These are phyloP conservation scores for Pythium aphanidermatum DNA, from an alignment of 352 stramenopile genomes.

Conservation along the genomic window DNA sequence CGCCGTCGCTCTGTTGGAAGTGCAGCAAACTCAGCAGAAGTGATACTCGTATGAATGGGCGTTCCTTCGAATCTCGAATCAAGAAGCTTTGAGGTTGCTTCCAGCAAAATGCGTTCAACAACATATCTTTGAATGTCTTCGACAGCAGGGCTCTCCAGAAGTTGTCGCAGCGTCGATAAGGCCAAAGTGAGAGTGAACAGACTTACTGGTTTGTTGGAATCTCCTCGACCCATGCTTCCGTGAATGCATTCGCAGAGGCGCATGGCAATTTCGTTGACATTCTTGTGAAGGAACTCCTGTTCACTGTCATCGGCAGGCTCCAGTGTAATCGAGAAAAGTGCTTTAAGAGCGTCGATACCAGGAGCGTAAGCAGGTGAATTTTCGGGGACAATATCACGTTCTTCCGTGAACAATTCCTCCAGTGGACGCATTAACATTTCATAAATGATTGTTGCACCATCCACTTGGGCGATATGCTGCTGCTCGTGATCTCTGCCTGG, in stretches of 20 bases:
- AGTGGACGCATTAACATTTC: constrained; percentile 59
- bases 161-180: constrained; percentile 55
- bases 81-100: constrained; percentile 68
- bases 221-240: constrained; percentile 50
- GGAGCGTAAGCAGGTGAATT: constrained; percentile 45
- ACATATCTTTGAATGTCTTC: constrained; percentile 65
- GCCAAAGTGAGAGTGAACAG: constrained; percentile 71
- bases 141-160: constrained; percentile 51
- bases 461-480: constrained; percentile 24
- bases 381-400: constrained; percentile 55
- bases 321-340: constrained; percentile 70
- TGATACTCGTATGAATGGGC: constrained; percentile 30
- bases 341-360: constrained; percentile 73
- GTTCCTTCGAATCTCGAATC: constrained; percentile 65
- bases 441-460: constrained; percentile 18
- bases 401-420: constrained; percentile 54
- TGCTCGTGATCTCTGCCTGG: constrained; percentile 22
- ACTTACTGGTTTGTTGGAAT: constrained; percentile 56
- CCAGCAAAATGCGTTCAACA: constrained; percentile 70
- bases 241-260: constrained; percentile 72
- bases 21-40: constrained; percentile 29
- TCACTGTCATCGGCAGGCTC: constrained; percentile 50
- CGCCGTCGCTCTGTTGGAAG: constrained; percentile 19
- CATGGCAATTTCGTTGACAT: constrained; percentile 76
- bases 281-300: constrained; percentile 56